Evolutionary conservation across 805 yeast species (phyloP).

Genomic region (Sungouiella thailandica): DNA sequence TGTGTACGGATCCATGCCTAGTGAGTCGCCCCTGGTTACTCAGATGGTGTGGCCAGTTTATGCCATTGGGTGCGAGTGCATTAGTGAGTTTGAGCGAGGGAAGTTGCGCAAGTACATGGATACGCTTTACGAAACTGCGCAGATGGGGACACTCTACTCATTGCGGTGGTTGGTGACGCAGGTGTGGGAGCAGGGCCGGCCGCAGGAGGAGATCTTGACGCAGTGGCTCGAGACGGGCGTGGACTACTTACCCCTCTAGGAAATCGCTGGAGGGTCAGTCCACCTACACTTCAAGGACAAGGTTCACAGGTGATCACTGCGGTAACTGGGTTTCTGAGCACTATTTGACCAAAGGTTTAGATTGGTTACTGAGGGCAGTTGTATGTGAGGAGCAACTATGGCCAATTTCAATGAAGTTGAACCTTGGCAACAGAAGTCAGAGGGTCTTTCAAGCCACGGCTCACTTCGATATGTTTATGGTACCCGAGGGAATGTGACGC

Average conservation of each 20-base stretch:
- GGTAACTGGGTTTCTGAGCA: no score
- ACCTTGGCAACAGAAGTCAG: no score
- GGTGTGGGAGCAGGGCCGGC: constrained; percentile 42
- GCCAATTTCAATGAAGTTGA: no score
- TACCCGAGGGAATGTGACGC: no score
- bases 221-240: constrained; percentile 49
- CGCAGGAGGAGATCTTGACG: constrained; percentile 40
- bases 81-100: constrained; percentile 25
- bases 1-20: constrained; percentile 42
- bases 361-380: no score
- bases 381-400: no score
- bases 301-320: no score
- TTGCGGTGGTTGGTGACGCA: constrained; percentile 38
- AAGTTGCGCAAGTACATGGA: constrained; percentile 31
- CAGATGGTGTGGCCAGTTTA: constrained; percentile 65
- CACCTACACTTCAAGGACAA: background rate
- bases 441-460: no score
- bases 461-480: no score
- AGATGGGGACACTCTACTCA: constrained; percentile 50
- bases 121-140: constrained; percentile 41
- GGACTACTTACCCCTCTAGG: constrained; percentile 42
- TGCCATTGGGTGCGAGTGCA: constrained; percentile 44
- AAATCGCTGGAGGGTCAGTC: background rate
- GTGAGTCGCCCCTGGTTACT: constrained; percentile 44
- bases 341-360: no score